Evolutionary conservation across 2,329 filamentous ascomycete species (phyloP).

Genomic region (Dothideomycetes sp.): DNA sequence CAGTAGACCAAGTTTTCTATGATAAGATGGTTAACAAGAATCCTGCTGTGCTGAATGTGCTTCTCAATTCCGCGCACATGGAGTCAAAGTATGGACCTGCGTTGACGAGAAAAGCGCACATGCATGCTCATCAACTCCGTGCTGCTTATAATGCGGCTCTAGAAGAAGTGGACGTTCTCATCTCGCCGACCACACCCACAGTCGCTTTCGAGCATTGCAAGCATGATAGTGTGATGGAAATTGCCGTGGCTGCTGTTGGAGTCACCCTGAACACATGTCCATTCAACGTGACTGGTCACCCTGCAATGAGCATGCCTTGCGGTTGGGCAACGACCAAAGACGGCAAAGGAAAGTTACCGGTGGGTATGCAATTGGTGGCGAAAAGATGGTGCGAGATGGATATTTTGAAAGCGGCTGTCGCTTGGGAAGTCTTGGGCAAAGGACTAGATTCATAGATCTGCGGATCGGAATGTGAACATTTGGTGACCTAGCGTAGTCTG

Average conservation of each 20-base stretch:
- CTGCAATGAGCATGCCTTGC: slow-evolving; percentile 40
- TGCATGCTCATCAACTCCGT: slow-evolving; percentile 38
- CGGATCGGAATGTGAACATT: not conserved
- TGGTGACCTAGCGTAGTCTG: too few species aligned
- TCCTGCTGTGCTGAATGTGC: slow-evolving; percentile 37
- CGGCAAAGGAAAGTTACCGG: slow-evolving; percentile 24
- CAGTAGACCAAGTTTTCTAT: slow-evolving; percentile 26
- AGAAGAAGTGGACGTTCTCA: slow-evolving; percentile 37
- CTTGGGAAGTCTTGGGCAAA: slow-evolving; percentile 27
- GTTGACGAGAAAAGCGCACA: slow-evolving; percentile 38
- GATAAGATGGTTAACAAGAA: slow-evolving; percentile 36
- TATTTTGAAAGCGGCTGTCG: slow-evolving; percentile 27
- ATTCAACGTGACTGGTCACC: slow-evolving; percentile 45
- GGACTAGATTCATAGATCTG: slow-evolving; percentile 5
- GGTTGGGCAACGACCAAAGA: slow-evolving; percentile 24
- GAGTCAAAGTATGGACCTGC: slow-evolving; percentile 23
- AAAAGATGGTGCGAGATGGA: slow-evolving; percentile 27
- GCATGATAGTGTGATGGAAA: slow-evolving; percentile 23
- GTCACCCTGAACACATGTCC: slow-evolving; percentile 36
- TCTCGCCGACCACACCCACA: slow-evolving; percentile 40
- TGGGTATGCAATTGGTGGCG: slow-evolving; percentile 30
- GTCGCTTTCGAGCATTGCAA: slow-evolving; percentile 36
- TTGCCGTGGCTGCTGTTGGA: slow-evolving; percentile 31
- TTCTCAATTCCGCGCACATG: slow-evolving; percentile 32
- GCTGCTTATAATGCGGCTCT: slow-evolving; percentile 41